Evolutionary conservation across 768 basidiomycete genomes (phyloP).

Genomic region (Tricholoma saponaceum): DNA sequence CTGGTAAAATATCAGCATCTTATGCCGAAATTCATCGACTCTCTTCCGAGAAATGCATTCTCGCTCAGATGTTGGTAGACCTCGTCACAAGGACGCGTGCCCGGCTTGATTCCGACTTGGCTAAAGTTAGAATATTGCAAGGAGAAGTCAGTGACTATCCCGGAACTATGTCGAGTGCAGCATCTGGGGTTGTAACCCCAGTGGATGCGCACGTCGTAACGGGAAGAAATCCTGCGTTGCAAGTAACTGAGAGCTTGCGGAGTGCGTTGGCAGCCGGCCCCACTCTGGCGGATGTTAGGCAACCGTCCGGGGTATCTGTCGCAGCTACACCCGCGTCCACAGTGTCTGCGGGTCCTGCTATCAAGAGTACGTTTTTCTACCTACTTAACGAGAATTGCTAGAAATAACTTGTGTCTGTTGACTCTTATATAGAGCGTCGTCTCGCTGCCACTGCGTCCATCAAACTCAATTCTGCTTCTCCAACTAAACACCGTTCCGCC

Average conservation of each 20-base stretch:
- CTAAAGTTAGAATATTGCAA: constrained; percentile 41
- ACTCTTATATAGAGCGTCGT: constrained; percentile 32
- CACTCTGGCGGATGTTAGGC: constrained; percentile 24
- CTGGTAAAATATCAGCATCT: constrained; percentile 40
- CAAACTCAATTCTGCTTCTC: constrained; percentile 35
- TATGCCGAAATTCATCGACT: constrained; percentile 44
- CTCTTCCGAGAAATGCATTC: constrained; percentile 40
- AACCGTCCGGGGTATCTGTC: constrained; percentile 16
- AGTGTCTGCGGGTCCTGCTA: constrained; percentile 25
- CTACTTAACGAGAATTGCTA: background rate
- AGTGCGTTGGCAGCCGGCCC: constrained; percentile 32
- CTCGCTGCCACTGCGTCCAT: constrained; percentile 35
- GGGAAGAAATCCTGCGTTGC: constrained; percentile 26
- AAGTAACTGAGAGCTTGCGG: constrained; percentile 40
- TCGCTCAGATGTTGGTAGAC: constrained; percentile 46
- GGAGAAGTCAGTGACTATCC: constrained; percentile 38
- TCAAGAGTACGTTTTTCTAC: constrained; percentile 34
- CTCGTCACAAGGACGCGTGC: constrained; percentile 43
- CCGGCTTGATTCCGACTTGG: constrained; percentile 47
- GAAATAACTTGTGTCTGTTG: background rate
- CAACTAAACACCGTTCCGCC: constrained; percentile 38
- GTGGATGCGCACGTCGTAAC: background rate
- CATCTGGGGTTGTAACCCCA: constrained; percentile 2
- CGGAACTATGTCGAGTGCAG: constrained; percentile 11
- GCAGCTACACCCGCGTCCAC: constrained; percentile 14